Conservation (phyloP, 352 stramenopile genomes). For the Phytophthora podocarpi region DNA sequence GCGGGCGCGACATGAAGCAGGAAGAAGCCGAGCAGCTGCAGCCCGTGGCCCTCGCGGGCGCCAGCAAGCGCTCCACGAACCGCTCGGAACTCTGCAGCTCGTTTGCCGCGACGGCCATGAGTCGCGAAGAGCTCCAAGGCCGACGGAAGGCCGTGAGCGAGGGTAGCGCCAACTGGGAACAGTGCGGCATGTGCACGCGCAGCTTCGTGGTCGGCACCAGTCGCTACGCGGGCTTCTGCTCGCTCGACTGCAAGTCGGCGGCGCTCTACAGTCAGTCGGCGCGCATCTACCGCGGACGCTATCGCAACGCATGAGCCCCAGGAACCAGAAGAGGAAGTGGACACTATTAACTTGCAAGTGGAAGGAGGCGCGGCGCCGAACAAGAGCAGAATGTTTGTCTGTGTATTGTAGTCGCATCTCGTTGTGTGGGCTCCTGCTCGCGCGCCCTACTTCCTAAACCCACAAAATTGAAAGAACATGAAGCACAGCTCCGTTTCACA, state of each 20-base stretch:
- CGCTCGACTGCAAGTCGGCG: slow-evolving; percentile 79
- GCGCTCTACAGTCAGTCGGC: slow-evolving; percentile 53
- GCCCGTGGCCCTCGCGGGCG: slow-evolving; percentile 70
- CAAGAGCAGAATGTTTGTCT: slow-evolving; percentile 9
- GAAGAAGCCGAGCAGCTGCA: slow-evolving; percentile 62
- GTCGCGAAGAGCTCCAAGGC: slow-evolving; percentile 38
- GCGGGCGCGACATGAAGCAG: slow-evolving; percentile 52
- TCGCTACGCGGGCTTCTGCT: slow-evolving; percentile 67
- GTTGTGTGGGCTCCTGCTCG: slow-evolving; percentile 4
- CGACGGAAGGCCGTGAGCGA: slow-evolving; percentile 65
- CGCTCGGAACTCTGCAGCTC: slow-evolving; percentile 67
- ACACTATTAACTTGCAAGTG: slow-evolving; percentile 26
- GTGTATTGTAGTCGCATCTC: slow-evolving; percentile 24
- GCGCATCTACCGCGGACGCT: slow-evolving; percentile 37
- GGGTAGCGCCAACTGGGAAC: slow-evolving; percentile 39
- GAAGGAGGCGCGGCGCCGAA: not conserved
- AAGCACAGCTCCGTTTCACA: not conserved
- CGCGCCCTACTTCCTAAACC: slow-evolving; percentile 1
- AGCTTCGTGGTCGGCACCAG: slow-evolving; percentile 61
- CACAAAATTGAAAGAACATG: slow-evolving; percentile 24
- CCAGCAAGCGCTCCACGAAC: slow-evolving; percentile 55
- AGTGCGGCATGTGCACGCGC: slow-evolving; percentile 66
- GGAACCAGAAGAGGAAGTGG: slow-evolving; percentile 4
- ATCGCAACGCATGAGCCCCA: slow-evolving; percentile 29
- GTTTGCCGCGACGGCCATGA: slow-evolving; percentile 57